phyloP scores from a whole-genome alignment of 371 early-diverging fungal genomes.

The Rhizopus stolonifer region DNA sequence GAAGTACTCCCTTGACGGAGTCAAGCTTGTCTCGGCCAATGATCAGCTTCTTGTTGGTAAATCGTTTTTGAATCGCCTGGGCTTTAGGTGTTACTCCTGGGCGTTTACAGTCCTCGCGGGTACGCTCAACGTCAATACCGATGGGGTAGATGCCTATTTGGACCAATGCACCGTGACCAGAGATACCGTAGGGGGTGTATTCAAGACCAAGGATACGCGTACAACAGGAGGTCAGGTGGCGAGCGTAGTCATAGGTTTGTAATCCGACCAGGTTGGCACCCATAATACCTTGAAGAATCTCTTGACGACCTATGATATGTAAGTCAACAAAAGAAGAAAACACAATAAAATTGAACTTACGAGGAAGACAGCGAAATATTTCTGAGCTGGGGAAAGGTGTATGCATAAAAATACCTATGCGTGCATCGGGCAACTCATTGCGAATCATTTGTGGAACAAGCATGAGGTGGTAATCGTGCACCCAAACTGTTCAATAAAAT shows the following conservation, averaged over 20 bases:
- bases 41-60: slow-evolving; percentile 91
- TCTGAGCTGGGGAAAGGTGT: slow-evolving; percentile 98
- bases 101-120: slow-evolving; percentile 36
- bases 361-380: slow-evolving; percentile 82
- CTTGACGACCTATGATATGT: slow-evolving; percentile 82
- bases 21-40: slow-evolving; percentile 99
- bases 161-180: slow-evolving; percentile 72
- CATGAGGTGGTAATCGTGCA: slow-evolving; percentile 99
- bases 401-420: slow-evolving; percentile 98
- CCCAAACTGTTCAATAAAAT: too few relatives aligned
- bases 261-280: slow-evolving; percentile 91
- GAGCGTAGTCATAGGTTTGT: slow-evolving; percentile 95
- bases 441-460: slow-evolving; percentile 89
- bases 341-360: too few relatives aligned
- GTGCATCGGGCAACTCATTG: slow-evolving; percentile 68
- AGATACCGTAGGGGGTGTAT: slow-evolving; percentile 84
- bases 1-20: slow-evolving; percentile 97
- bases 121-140: slow-evolving; percentile 85
- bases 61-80: slow-evolving; percentile 77
- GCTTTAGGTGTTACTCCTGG: slow-evolving; percentile 72
- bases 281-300: slow-evolving; percentile 90
- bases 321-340: too few relatives aligned
- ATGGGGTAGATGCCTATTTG: slow-evolving; percentile 97
- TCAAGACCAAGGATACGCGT: slow-evolving; percentile 88
- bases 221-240: slow-evolving; percentile 94